These are phyloP conservation scores for Primulina huaijiensis DNA, from an alignment of 257 asterid genomes.

Conservation along the genomic window DNA sequence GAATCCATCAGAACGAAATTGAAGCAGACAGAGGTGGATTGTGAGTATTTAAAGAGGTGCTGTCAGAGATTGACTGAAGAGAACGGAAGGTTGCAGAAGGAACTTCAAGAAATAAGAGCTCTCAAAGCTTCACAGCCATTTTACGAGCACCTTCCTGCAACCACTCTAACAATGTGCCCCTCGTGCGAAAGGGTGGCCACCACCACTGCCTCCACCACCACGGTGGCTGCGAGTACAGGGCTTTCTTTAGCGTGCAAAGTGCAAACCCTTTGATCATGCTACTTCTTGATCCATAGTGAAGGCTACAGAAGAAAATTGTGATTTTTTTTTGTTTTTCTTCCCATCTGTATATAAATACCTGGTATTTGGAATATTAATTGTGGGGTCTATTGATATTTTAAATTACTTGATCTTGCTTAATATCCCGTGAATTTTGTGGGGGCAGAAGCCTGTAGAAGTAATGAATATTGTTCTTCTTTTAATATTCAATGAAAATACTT, in stretches of 20 bases:
- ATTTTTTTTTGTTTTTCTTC: no score
- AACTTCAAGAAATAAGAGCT: constrained; percentile 79
- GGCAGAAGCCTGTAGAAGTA: neutral
- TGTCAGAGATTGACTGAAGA: constrained; percentile 87
- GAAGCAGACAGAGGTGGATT: constrained; percentile 96
- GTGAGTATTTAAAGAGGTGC: constrained; percentile 85
- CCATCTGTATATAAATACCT: no score
- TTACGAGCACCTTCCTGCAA: constrained; percentile 84
- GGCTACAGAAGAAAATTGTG: neutral
- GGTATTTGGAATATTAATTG: neutral
- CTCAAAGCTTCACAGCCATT: constrained; percentile 77
- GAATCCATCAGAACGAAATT: constrained; percentile 59
- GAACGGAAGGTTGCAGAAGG: constrained; percentile 75
- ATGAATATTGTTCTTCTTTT: neutral
- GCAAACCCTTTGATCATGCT: constrained; percentile 29
- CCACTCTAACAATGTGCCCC: constrained; percentile 93
- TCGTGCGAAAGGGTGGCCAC: constrained; percentile 74
- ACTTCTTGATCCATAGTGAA: constrained; percentile 30
- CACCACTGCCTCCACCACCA: constrained; percentile 25
- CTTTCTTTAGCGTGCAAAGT: constrained; percentile 15
- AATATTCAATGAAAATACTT: neutral
- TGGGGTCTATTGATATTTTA: neutral
- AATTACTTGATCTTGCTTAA: neutral
- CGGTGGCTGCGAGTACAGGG: neutral
- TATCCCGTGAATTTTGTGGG: neutral